Base-by-base conservation (phyloP, 2,329 filamentous ascomycete genomes). In the Pseudogymnoascus sp. region DNA sequence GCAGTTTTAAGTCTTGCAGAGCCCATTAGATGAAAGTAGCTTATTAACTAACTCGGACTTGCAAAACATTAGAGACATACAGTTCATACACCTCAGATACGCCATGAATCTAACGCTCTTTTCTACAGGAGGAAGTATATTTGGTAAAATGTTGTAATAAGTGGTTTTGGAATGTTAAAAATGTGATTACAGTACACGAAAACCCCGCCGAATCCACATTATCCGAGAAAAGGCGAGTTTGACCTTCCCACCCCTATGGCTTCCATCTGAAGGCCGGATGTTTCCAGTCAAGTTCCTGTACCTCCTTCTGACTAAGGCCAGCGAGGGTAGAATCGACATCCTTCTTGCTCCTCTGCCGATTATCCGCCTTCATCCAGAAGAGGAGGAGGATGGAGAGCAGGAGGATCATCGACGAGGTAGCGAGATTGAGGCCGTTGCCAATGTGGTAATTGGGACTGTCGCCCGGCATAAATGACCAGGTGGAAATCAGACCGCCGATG, bases 391-490 rank as follows among this genome's bases (percentile, higher is more conserved):
- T 77, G 4, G 78, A 76, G 3, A 80, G 62, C 1, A 90, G 61
- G 11, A 89, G 70, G 1, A 84, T 83, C 1, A 75, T 75, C n/a
- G 77, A 78, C n/a, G 79, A 78, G 0, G 84, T 85, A 0, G 83
- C 88, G 45, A 90, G 69, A 70, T 91, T 91, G 36, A 91, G 72
- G 0, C 87, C 87, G 69, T 90, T 90, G 1, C 88, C 88, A 62
- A 90, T 89, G 64, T 78, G 84, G 68, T 85, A 91, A 63, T 90
- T 73, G 0, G 88, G 88, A 0, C 68, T 82, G 69, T 90, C 87
- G 67, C 75, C 82, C 0, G 82, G 80, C 14, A 89, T 68, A 73
- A 87, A 89, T 1, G 78, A 80, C 85, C 86, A 89, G 0, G 84
- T 87, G 1, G 83, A 80, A 63, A 88, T 80, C 35, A 90, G 72